Percentiles rank a stretch among this genome's conserved stretches.
phyloP scores from a whole-genome alignment of 768 basidiomycete species.

The Hygrocybe punicea region DNA sequence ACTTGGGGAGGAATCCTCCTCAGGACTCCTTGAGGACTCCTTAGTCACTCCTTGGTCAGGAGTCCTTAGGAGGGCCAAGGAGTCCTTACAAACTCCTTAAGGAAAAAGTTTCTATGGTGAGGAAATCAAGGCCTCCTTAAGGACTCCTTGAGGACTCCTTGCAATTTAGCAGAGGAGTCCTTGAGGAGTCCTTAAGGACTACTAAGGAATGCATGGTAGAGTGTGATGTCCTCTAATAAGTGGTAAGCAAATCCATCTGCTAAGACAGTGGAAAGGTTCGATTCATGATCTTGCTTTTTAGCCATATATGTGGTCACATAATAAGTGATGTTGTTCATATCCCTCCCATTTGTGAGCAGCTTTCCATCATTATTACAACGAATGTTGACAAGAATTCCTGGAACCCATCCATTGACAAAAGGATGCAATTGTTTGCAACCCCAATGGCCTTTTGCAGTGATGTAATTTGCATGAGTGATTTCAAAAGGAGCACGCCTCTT shows the following conservation, averaged over 20 bases:
- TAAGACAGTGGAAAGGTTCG: constrained; percentile 38
- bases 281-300: constrained; percentile 35
- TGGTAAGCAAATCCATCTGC: constrained; percentile 34
- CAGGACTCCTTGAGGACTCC: too few species aligned
- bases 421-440: constrained; percentile 19
- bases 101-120: too few species aligned
- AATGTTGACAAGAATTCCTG: constrained; percentile 18
- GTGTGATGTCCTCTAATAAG: neutral
- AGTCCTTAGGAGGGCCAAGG: too few species aligned
- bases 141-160: too few species aligned
- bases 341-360: constrained; percentile 33
- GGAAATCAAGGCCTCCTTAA: too few species aligned
- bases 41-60: too few species aligned
- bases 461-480: constrained; percentile 10
- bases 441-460: constrained; percentile 28
- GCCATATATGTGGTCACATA: constrained; percentile 36
- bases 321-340: constrained; percentile 31
- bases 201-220: too few species aligned
- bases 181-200: too few species aligned
- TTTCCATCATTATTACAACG: constrained; percentile 44
- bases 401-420: constrained; percentile 29
- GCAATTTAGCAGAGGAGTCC: too few species aligned
- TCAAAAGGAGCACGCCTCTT: constrained; percentile 33
- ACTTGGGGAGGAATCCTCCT: too few species aligned
- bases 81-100: too few species aligned